Base-by-base conservation (phyloP, 2,329 filamentous ascomycete species). In the Coniochaeta sp. region DNA sequence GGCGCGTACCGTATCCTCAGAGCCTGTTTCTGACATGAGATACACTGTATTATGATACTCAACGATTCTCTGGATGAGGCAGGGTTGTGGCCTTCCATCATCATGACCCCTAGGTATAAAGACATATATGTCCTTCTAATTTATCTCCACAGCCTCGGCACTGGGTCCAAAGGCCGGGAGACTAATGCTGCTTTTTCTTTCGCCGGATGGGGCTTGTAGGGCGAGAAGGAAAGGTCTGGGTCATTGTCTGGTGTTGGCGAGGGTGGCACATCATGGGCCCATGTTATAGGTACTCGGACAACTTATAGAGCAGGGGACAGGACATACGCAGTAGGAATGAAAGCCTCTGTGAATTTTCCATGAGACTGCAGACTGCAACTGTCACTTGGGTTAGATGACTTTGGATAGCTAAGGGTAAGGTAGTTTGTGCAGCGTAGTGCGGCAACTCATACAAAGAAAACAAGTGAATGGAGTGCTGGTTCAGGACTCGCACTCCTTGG, bases 61-160 rank as follows among this genome's bases (percentile, higher is more conserved):
- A 8, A 52, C 24, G 47, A 52, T 52, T 52, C 24, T 28, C 47
- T 52, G 47, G 47, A 22, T 52, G 47, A n/a, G 47, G 47, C 19
- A 24, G 22, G n/a, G n/a, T n/a, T n/a, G 24, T 28, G 47, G 43
- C 54, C 52, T n/a, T 38, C 12, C 43, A 55, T 33, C 50, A 56
- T 56, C 31, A 59, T 36, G 50, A 56, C 57, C 57, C 57, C 57
- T n/a, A n/a, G n/a, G 57, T 61, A 59, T 59, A 61, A 17, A 52
- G 26, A 31, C 24, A 31, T n/a, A 47, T 52, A 52, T 28, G 47
- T 55, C 38, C 17, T 61, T 61, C 50, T 61, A 61, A 61, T 61
- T n/a, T 44, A 40, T 52, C 36, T 34, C 34, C 33, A n/a, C 44
- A 8, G 60, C 54, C 54, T 3, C 31, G 33, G 33, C 34, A 12